Evolutionary conservation across 1,284 basidiomycete species (phyloP).

Genomic region (Quambalaria eucalypti): DNA sequence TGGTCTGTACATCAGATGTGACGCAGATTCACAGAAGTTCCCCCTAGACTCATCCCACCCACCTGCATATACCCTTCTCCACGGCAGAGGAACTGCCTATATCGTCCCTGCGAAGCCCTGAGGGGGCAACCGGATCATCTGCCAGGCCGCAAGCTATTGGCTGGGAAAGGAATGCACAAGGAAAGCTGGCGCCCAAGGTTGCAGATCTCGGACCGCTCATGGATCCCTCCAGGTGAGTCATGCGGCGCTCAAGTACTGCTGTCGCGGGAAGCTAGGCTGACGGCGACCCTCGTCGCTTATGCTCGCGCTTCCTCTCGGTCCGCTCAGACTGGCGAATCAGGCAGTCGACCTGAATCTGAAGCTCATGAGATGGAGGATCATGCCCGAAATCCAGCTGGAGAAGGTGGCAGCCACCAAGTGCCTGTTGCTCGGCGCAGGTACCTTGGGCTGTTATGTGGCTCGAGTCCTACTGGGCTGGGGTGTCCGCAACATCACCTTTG

Average conservation of each 20-base stretch:
- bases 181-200: conserved; percentile 75
- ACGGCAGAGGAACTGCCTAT: too few species aligned
- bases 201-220: conserved; percentile 91
- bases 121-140: too few species aligned
- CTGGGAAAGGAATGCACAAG: conserved; percentile 83
- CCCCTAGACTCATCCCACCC: too few species aligned
- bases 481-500: conserved; percentile 79
- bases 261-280: conserved; percentile 10
- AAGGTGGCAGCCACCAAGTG: conserved; percentile 71
- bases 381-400: conserved; percentile 80
- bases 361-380: conserved; percentile 93
- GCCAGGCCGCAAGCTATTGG: conserved; percentile 62
- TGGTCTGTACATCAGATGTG: too few species aligned
- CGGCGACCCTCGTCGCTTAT: neutral
- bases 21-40: too few species aligned
- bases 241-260: neutral
- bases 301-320: neutral
- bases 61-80: too few species aligned
- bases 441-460: conserved; percentile 90
- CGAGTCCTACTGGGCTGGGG: conserved; percentile 82
- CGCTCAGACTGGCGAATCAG: conserved; percentile 71
- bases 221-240: conserved; percentile 58
- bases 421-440: conserved; percentile 84
- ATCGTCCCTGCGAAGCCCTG: too few species aligned
- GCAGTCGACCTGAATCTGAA: conserved; percentile 95